phyloP scores from a whole-genome alignment of 129 eudicot species.

The Artemisia annua region DNA sequence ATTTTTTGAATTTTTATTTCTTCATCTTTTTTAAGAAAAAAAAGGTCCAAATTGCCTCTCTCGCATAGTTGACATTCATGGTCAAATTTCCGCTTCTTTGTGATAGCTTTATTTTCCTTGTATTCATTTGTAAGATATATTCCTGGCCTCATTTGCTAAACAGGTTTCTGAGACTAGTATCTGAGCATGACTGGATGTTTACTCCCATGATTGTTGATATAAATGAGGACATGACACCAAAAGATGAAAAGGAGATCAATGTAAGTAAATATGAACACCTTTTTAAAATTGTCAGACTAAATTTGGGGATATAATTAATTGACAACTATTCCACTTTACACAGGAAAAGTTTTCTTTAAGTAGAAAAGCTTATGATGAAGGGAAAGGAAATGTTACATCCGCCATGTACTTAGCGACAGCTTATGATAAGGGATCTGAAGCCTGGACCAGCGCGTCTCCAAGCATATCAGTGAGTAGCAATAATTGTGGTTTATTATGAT shows the following conservation, averaged over 20 bases:
- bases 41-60: background rate
- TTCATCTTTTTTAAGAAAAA: background rate
- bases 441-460: constrained; percentile 80
- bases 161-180: constrained; percentile 82
- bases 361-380: constrained; percentile 68
- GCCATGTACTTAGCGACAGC: constrained; percentile 88
- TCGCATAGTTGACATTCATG: background rate
- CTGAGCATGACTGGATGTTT: constrained; percentile 83
- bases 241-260: constrained; percentile 71
- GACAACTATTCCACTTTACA: constrained; percentile 15
- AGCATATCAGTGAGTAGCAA: constrained; percentile 56
- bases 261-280: constrained; percentile 42
- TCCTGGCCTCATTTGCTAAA: constrained; percentile 15
- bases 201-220: constrained; percentile 82
- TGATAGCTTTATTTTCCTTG: background rate
- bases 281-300: background rate
- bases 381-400: constrained; percentile 44
- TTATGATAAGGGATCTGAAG: constrained; percentile 85
- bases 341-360: constrained; percentile 71
- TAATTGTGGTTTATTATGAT: background rate
- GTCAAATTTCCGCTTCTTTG: background rate
- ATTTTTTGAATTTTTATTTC: too few species aligned
- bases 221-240: constrained; percentile 66
- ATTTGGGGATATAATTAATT: background rate
- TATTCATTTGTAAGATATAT: background rate